Evolutionary conservation across 306 rosid species (phyloP), one percentile per base, ranked within the genome.

Genomic region (Canavalia ensiformis): DNA sequence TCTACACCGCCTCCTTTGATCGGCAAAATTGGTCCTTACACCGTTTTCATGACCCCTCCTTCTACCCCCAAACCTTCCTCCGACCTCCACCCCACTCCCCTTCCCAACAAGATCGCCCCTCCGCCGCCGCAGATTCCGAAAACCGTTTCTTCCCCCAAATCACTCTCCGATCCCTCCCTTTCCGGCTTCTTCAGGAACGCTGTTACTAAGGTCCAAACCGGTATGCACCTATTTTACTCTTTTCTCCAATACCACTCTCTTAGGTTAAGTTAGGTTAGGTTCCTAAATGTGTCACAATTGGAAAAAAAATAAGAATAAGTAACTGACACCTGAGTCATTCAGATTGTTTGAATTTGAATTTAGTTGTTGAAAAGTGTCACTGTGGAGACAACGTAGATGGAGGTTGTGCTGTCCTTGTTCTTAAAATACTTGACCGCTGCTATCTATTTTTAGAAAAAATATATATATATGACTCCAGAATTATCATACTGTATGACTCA

Each of bases 21-120:
- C 77, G 97, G 99, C 2, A 96, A 96, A 87, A 94, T 96, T 57
- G 99, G 99, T 0, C 99, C 99, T 34, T 96, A 96, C 92, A 96
- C 99, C 8, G 99, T 96, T 10, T 96, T 96, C 89, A 87, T 92
- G 92, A 96, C 99, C 54, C 99, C 99, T 8, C 98, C 99, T 18
- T 80, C 99, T 39, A 89, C 98, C 0, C 94, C 98, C 1, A 86
- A 85, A 39, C 97, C 97, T 34, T 28, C 88, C 18, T 12, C 86
- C 6, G 77, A 84, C 12, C 50, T 89, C 1, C 65, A 87, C 74
- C 4, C 5, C 44, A 90, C 78, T 30, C 68, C 28, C 60, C 90
- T 97, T 2, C 97, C 99, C 31, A 89, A 82, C 85, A 96, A 92
- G 90, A 84, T 91, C 81, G 86, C 75, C 1, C 86, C 97, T 78